Evolutionary conservation across 495 filamentous ascomycete species (phyloP), one percentile per base, ranked within the genome.

Genomic region (Echria macrotheca): DNA sequence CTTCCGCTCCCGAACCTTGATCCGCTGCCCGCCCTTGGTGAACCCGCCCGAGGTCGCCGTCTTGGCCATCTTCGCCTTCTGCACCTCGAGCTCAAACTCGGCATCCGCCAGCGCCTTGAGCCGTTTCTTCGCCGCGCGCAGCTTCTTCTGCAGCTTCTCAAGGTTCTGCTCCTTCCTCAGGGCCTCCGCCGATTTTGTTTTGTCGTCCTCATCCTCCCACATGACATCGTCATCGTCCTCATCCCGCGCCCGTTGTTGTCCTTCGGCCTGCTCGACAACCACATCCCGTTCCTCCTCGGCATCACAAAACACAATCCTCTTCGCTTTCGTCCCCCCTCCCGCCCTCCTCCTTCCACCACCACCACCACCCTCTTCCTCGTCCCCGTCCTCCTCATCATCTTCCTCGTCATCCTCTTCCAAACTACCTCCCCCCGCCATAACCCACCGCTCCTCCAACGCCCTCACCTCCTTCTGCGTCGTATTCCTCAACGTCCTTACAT

Each of bases 1-100:
- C 75, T 94, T 95, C 56, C 90, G 75, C 72, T 89, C 85, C 43
- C 82, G 69, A 15, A 89, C 73, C 72, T 93, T 94, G 69, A 85
- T 91, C 68, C 85, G 91, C 61, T 85, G 74, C 11, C 90, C 89
- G 23, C 78, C 66, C 69, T 91, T 93, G 54, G 87, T 93, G 44
- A 84, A 73, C 8, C 89, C 89, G 33, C 85, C 85, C 6, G 87
- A 74, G 3, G 79, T 86, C 22, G 69, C 58, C 25, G 75, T 74
- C 63, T 91, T 91, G 38, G 80, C 82, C 89, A 95, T 75, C 53
- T 68, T 69, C 4, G 70, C 63, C 41, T 70, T 63, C 50, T 69
- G 87, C 52, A 85, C 60, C 43, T 91, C 91, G 47, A 97, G 66
- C 65, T 86, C 81, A 15, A 78, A 69, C 69, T 95, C 85, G 2